Conservation (phyloP, 306 rosid genomes). For the Cyamopsis tetragonoloba region DNA sequence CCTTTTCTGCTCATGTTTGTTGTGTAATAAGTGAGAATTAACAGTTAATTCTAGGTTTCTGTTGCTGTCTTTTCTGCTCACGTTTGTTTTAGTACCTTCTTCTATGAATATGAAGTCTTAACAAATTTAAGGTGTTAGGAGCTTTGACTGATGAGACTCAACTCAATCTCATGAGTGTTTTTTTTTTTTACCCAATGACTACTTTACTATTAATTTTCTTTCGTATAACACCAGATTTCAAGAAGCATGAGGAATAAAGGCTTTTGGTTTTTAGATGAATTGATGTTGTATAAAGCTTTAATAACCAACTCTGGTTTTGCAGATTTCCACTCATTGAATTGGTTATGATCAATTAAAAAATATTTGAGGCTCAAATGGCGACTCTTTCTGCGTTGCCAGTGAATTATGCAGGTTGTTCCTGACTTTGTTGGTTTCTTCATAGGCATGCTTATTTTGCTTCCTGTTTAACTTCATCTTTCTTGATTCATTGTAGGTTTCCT, state of each 20-base stretch:
- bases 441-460: constrained; percentile 8
- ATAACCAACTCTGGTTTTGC: constrained; percentile 7
- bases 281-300: neutral
- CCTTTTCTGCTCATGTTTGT: neutral
- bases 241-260: neutral
- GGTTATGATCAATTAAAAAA: constrained; percentile 7
- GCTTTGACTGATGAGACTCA: constrained; percentile 4
- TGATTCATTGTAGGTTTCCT: constrained; percentile 35
- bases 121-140: neutral
- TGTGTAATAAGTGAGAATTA: neutral
- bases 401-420: constrained; percentile 38
- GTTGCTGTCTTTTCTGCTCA: too few species aligned
- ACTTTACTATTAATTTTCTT: neutral
- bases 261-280: neutral
- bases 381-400: constrained; percentile 29
- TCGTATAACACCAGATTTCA: neutral
- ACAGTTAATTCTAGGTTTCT: neutral
- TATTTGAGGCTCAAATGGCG: constrained; percentile 36
- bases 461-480: constrained; percentile 4
- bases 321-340: constrained; percentile 10
- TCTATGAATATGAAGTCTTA: neutral
- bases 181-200: neutral
- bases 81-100: too few species aligned
- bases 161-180: neutral
- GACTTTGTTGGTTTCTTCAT: neutral